Base-by-base conservation (phyloP, 345 rosid species). In the Physaria fendleri region DNA sequence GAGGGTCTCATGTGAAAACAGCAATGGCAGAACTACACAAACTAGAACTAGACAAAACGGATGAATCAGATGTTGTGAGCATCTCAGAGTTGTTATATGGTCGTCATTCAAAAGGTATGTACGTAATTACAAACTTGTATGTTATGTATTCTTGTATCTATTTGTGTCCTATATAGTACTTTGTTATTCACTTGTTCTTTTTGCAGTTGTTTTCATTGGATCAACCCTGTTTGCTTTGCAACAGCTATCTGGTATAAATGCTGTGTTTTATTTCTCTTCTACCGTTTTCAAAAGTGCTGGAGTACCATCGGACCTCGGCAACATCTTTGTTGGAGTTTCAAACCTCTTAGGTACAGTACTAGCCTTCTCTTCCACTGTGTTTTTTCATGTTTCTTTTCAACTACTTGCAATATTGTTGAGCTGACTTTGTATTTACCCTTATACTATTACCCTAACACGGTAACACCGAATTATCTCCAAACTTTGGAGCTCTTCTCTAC, bases 181-280 rank as follows among this genome's bases (percentile, higher is more conserved):
- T 82, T 76, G 75, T 77, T 82, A 82, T 87, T 85, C 79, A 83
- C 72, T 50, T 64, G 72, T 79, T 86, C 76, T 81, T 89, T 87
- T 90, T 93, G 99, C 97, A 93, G 95, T 89, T 81, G 91, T 93
- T 82, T 93, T 85, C 82, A 89, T 93, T 85, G 99, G 99, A 66
- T 85, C 99, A 79, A 81, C 94, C 83, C 97, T 93, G 76, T 89
- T 93, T 87, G 97, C 97, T 82, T 87, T 89, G 81, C 99, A 93
- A 93, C 97, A 93, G 87, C 97, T 93, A 74, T 93, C 97, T 74
- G 99, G 99, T 64, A 93, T 93, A 87, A 93, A 93, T 68, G 97
- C 99, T 54, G 87, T 89, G 27, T 93, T 93, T 78, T 89, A 89
- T 83, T 93, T 93, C 87, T 93, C 99, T 56, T 89, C 97, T 39